Evolutionary conservation across 768 basidiomycete genomes (phyloP).

Genomic region (Pilatotrama ljubarskyi): DNA sequence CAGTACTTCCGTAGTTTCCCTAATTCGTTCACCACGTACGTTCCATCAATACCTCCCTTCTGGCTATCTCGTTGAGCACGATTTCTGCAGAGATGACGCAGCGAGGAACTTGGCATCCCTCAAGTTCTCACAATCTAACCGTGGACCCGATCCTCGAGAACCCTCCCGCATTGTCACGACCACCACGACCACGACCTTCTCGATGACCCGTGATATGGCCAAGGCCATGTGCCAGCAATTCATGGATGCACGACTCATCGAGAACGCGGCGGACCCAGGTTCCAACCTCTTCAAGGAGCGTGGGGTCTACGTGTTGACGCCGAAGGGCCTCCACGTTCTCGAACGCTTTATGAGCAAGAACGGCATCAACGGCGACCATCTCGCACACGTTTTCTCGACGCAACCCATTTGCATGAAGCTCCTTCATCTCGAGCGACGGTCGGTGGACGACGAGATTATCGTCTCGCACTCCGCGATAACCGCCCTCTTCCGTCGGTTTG

Average conservation of each 20-base stretch:
- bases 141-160: constrained; percentile 97
- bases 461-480: constrained; percentile 93
- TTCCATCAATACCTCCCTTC: constrained; percentile 21
- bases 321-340: constrained; percentile 97
- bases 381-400: constrained; percentile 83
- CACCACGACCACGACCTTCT: constrained; percentile 98
- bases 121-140: constrained; percentile 99
- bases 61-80: constrained; percentile 12
- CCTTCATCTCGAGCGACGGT: constrained; percentile 91
- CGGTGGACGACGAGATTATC: constrained; percentile 95
- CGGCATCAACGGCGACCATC: constrained; percentile 93
- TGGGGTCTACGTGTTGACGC: constrained; percentile 92
- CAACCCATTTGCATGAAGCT: constrained; percentile 98
- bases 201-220: constrained; percentile 99
- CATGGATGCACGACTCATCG: constrained; percentile 97
- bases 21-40: constrained; percentile 95
- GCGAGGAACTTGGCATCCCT: constrained; percentile 90
- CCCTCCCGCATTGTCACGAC: constrained; percentile 98
- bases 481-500: constrained; percentile 93
- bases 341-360: constrained; percentile 99
- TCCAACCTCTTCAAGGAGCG: constrained; percentile 96
- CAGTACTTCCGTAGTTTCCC: constrained; percentile 96
- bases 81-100: constrained; percentile 81
- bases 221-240: constrained; percentile 99
- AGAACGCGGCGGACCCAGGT: constrained; percentile 90